A percentile compares a stretch with the other conserved stretches of the same genome.
phyloP scores from a whole-genome alignment of 345 rosid genomes.

The Arabidopsis suecica region DNA sequence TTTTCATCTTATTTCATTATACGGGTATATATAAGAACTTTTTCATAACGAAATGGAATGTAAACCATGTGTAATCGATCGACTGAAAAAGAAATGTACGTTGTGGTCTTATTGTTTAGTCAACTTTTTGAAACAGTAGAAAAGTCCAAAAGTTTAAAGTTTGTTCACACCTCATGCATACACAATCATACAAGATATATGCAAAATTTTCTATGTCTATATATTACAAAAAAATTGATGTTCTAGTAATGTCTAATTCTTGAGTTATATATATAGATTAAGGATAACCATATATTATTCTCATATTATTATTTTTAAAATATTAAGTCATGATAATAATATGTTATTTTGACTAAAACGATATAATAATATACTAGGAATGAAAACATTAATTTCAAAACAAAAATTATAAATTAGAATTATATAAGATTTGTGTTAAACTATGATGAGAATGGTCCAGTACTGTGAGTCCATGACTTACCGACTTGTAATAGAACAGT shows the following conservation, averaged over 20 bases:
- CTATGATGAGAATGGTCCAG: constrained; percentile 46
- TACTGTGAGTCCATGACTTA: constrained; percentile 54
- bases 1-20: neutral
- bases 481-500: constrained; percentile 55
- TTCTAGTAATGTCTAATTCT: neutral
- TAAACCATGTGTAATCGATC: neutral
- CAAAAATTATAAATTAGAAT: neutral
- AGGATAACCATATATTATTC: neutral
- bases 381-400: neutral
- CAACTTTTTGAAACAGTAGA: neutral
- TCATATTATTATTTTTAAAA: no score
- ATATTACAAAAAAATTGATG: neutral
- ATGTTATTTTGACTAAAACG: neutral
- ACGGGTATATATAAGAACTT: neutral
- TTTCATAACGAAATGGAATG: neutral
- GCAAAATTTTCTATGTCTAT: neutral
- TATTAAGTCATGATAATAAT: neutral
- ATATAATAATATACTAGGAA: neutral
- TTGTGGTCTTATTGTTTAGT: constrained; percentile 1
- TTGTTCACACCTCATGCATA: constrained; percentile 15
- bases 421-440: neutral
- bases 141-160: constrained; percentile 8
- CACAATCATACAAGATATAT: neutral
- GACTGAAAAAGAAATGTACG: neutral
- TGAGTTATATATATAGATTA: neutral